Conservation (phyloP, 345 rosid genomes). For the Acer campestre region DNA sequence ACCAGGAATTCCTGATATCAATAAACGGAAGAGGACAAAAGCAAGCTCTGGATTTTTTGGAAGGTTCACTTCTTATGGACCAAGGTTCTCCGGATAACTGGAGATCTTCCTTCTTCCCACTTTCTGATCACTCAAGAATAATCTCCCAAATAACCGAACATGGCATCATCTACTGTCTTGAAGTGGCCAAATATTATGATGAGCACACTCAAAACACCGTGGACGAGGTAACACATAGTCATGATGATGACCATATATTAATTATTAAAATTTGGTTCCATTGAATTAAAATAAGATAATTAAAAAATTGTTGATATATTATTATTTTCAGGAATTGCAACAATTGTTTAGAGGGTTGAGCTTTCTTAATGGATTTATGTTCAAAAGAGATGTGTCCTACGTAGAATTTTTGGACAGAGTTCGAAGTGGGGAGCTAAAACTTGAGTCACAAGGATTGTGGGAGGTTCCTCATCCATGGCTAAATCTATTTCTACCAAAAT, state of each 20-base stretch:
- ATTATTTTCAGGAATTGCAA: constrained; percentile 41
- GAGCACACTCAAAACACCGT: constrained; percentile 39
- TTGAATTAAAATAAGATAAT: too few relatives aligned
- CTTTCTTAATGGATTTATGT: constrained; percentile 34
- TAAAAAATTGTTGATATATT: background rate
- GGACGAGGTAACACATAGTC: constrained; percentile 36
- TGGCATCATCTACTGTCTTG: constrained; percentile 69
- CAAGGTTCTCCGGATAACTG: constrained; percentile 57
- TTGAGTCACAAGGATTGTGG: constrained; percentile 70
- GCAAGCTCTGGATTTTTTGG: constrained; percentile 53
- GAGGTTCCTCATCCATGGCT: constrained; percentile 99
- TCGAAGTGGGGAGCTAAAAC: constrained; percentile 64
- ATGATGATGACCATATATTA: background rate
- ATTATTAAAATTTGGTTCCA: background rate
- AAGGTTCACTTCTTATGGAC: constrained; percentile 66
- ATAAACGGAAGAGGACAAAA: constrained; percentile 40
- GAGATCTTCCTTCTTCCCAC: constrained; percentile 71
- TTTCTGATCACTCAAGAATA: constrained; percentile 53
- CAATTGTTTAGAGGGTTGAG: constrained; percentile 31
- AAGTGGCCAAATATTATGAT: constrained; percentile 67
- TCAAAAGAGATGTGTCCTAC: constrained; percentile 47
- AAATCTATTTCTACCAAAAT: constrained; percentile 76
- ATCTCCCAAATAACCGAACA: constrained; percentile 50
- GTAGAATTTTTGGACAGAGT: constrained; percentile 77
- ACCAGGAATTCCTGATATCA: constrained; percentile 68